Evolutionary conservation across 108 stramenopile genomes (phyloP).

Genomic region (Aurantiochytrium sp.): DNA sequence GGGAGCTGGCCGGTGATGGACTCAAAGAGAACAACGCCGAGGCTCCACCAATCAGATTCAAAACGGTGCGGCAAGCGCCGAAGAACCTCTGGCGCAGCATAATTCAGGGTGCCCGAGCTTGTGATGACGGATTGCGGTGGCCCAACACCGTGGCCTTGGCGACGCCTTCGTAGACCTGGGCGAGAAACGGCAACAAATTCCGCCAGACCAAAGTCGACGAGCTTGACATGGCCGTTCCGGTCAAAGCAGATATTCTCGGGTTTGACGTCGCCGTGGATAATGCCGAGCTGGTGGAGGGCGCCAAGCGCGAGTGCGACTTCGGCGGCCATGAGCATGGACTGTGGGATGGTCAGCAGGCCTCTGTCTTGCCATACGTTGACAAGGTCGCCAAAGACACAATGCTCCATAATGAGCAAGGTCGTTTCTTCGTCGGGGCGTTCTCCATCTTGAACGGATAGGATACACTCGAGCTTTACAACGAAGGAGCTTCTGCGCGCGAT

Average conservation of each 20-base stretch:
- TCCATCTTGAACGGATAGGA: too few relatives aligned
- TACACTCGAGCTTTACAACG: too few relatives aligned
- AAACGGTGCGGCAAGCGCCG: background rate
- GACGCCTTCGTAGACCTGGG: too few relatives aligned
- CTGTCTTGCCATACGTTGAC: background rate
- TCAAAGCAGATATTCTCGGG: slow-evolving; percentile 78
- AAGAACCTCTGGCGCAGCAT: background rate
- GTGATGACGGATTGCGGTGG: background rate
- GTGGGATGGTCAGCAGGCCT: background rate
- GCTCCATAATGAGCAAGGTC: background rate
- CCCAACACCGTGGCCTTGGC: too few relatives aligned
- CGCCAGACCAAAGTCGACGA: slow-evolving; percentile 91
- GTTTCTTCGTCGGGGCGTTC: too few relatives aligned
- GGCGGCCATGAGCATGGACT: background rate
- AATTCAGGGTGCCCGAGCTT: background rate
- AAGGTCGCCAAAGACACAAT: background rate
- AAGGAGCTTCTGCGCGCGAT: too few relatives aligned
- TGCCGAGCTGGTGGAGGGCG: slow-evolving; percentile 64
- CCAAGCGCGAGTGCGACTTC: background rate
- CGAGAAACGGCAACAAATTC: slow-evolving; percentile 17
- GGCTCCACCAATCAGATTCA: background rate
- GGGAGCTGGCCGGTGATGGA: background rate
- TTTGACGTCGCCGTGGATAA: slow-evolving; percentile 92
- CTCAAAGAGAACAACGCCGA: background rate
- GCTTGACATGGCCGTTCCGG: slow-evolving; percentile 66